Evolutionary conservation across 2,329 filamentous ascomycete species (phyloP).

Genomic region (Microdochium trichocladiopsis): DNA sequence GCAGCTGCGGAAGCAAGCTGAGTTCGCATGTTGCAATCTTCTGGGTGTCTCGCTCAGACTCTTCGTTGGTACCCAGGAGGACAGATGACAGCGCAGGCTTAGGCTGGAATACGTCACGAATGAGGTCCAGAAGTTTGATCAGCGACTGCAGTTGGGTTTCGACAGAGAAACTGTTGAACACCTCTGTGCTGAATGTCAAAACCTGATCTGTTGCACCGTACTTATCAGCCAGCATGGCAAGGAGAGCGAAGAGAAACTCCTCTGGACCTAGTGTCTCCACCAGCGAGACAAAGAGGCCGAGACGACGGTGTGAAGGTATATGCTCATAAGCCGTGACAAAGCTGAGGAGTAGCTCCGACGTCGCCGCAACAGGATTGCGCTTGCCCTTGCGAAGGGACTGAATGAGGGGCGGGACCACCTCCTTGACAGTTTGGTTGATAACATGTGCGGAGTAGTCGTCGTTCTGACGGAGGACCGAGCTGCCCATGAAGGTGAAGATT

Average conservation of each 20-base stretch:
- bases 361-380: slow-evolving; percentile 70
- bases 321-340: slow-evolving; percentile 97
- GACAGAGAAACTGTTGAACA: slow-evolving; percentile 67
- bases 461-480: slow-evolving; percentile 81
- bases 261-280: slow-evolving; percentile 77
- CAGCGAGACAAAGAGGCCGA: slow-evolving; percentile 76
- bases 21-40: slow-evolving; percentile 48
- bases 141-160: slow-evolving; percentile 73
- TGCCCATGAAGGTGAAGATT: slow-evolving; percentile 97
- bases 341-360: slow-evolving; percentile 85
- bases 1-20: slow-evolving; percentile 47
- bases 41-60: slow-evolving; percentile 37
- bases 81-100: slow-evolving; percentile 68
- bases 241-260: slow-evolving; percentile 81
- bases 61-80: slow-evolving; percentile 55
- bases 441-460: slow-evolving; percentile 97
- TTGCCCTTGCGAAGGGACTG: slow-evolving; percentile 76
- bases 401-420: slow-evolving; percentile 88
- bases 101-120: slow-evolving; percentile 67
- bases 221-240: slow-evolving; percentile 85
- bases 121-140: slow-evolving; percentile 67
- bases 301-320: slow-evolving; percentile 78
- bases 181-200: slow-evolving; percentile 64
- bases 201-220: slow-evolving; percentile 73
- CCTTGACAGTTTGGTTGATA: slow-evolving; percentile 88